Conservation (phyloP, 2,329 filamentous ascomycete species). For the Colletotrichum paranaense region DNA sequence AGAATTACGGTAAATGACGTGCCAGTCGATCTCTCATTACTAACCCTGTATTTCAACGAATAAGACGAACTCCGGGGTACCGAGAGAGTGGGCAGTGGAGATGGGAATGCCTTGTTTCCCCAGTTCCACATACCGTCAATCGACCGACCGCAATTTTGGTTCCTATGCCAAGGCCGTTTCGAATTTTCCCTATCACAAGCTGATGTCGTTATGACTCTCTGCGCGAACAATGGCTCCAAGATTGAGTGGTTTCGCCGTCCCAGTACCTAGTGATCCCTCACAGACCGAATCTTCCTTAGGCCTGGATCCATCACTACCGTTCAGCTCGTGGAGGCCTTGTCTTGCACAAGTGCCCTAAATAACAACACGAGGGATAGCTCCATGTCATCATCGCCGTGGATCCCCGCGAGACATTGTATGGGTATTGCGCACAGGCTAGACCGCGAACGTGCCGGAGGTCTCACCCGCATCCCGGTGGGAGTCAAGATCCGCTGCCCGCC, state of each 20-base stretch:
- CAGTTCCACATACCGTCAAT: background rate
- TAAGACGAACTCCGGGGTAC: background rate
- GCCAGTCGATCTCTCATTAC: background rate
- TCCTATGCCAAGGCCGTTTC: background rate
- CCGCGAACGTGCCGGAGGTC: conserved; percentile 12
- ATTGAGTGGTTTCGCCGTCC: background rate
- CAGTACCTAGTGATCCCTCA: background rate
- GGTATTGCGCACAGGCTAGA: conserved; percentile 1
- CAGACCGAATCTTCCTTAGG: background rate
- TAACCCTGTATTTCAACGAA: background rate
- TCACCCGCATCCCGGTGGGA: conserved; percentile 7
- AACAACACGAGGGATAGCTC: background rate
- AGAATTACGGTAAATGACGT: background rate
- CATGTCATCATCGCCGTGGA: conserved; percentile 16
- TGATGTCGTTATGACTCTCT: background rate
- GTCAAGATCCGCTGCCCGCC: background rate
- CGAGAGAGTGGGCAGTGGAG: background rate
- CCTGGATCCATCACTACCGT: background rate
- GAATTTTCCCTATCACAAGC: background rate
- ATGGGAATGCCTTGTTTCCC: background rate
- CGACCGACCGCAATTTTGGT: no score
- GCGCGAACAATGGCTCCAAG: background rate
- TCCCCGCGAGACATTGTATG: conserved; percentile 22
- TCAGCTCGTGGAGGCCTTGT: conserved; percentile 7
- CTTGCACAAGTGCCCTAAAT: background rate